Evolutionary conservation across 2,329 filamentous ascomycete species (phyloP), one percentile per base, ranked within the genome.

Genomic region (Diaporthe australafricana): DNA sequence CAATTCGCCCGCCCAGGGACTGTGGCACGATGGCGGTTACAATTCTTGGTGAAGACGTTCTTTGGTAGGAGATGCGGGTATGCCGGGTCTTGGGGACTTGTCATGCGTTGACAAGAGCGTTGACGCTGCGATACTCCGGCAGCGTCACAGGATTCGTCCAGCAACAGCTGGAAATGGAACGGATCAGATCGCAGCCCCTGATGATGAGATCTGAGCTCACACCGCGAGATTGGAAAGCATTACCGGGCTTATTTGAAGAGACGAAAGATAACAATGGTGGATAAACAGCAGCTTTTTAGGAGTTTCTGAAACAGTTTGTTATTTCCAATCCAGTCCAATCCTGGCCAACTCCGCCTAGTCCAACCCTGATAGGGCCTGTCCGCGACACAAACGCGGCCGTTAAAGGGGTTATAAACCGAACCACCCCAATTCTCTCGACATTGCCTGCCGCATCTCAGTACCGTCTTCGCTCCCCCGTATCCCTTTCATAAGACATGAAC

Each of bases 321-420:
- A 69, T 69, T 60, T 60, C 53, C 53, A 69, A 62, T 40, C 30
- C 66, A 60, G 66, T 40, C 53, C 45, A 66, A 45, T 38, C 42
- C 42, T 50, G 53, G 60, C 53, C 35, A 50, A 69, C 50, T 40
- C 22, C 32, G 25, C 27, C 67, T 30, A 22, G 35, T 50, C 53
- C 66, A 38, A n/a, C 53, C 53, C 17, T 27, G 56, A 45, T 17
- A 47, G 11, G 30, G 20, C 17, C 30, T 35, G 25, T 32, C 27
- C 42, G 42, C 57, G 16, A 48, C 27, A 22, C 42, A 35, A 22
- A 20, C 8, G 25, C 45, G 40, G 27, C 67, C 32, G 25, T 50
- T 14, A 27, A 50, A 52, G n/a, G 53, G 32, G 16, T 48, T 60
- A 52, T 52, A 32, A 50, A 17, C 53, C 35, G n/a, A n/a, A n/a